phyloP scores from a whole-genome alignment of 75 land plant species.

The Pseudotsuga menziesii region DNA sequence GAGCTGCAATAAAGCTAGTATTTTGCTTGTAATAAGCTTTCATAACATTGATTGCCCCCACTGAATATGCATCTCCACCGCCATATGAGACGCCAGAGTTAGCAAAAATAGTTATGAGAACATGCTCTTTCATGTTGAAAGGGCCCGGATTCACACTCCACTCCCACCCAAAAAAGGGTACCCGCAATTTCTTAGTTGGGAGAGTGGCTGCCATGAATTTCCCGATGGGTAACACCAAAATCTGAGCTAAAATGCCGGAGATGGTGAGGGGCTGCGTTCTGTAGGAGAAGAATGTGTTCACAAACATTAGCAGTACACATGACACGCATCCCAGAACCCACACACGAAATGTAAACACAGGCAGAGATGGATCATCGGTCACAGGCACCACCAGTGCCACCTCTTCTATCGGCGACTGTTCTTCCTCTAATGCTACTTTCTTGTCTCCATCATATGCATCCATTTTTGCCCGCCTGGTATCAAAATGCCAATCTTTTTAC shows the following conservation, averaged over 20 bases:
- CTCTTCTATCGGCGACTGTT: conserved; percentile 50
- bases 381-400: conserved; percentile 55
- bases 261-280: conserved; percentile 52
- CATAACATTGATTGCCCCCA: conserved; percentile 74
- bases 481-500: too few species aligned
- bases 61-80: conserved; percentile 66
- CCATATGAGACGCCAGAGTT: conserved; percentile 55
- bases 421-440: conserved; percentile 22
- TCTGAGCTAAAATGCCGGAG: conserved; percentile 42
- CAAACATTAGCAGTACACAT: conserved; percentile 40
- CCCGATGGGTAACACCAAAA: conserved; percentile 44
- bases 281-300: conserved; percentile 59
- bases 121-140: conserved; percentile 88
- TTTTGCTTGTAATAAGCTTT: conserved; percentile 77
- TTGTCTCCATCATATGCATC: neutral
- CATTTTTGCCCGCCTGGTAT: neutral
- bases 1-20: conserved; percentile 46
- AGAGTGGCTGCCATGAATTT: conserved; percentile 48
- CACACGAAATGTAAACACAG: conserved; percentile 52
- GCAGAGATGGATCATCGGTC: conserved; percentile 45
- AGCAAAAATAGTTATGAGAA: conserved; percentile 77
- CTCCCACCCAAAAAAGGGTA: conserved; percentile 33
- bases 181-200: conserved; percentile 28
- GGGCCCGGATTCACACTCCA: conserved; percentile 81
- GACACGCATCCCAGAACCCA: conserved; percentile 43